Evolutionary conservation across 2,329 filamentous ascomycete genomes (phyloP).

Genomic region (Plenodomus tracheiphilus): DNA sequence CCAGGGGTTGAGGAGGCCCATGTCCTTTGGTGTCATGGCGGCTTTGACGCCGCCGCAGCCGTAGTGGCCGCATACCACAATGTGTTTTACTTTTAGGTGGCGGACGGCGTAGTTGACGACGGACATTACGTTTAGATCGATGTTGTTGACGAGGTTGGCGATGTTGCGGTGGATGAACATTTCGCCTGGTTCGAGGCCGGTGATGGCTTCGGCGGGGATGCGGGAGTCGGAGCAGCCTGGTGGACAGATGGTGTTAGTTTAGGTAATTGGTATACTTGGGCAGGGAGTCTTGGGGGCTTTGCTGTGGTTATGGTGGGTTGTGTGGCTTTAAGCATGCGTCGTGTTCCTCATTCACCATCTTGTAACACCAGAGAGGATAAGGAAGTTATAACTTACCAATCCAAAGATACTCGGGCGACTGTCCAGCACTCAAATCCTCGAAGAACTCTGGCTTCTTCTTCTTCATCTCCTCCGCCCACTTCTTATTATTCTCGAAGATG

Average conservation of each 20-base stretch:
- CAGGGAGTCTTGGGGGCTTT: neutral
- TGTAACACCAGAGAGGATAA: neutral
- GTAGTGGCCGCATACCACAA: constrained; percentile 72
- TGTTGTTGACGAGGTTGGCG: constrained; percentile 45
- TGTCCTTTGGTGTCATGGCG: constrained; percentile 65
- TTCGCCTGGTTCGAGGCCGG: constrained; percentile 41
- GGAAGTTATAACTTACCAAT: constrained; percentile 34
- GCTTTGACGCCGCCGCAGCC: constrained; percentile 69
- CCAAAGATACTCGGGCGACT: constrained; percentile 69
- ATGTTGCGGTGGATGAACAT: constrained; percentile 44
- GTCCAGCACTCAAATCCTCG: constrained; percentile 64
- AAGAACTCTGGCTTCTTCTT: constrained; percentile 68
- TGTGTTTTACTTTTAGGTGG: constrained; percentile 62
- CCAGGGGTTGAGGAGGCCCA: constrained; percentile 74
- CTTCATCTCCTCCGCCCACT: constrained; percentile 65
- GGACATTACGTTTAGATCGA: constrained; percentile 47
- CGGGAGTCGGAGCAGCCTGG: constrained; percentile 46
- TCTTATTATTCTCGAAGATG: constrained; percentile 69
- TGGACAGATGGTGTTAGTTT: too few relatives aligned
- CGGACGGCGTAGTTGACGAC: constrained; percentile 48
- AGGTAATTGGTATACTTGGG: too few relatives aligned
- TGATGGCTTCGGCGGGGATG: constrained; percentile 47
- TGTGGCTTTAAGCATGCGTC: neutral
- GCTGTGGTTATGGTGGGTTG: neutral
- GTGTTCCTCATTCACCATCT: neutral